Evolutionary conservation across 192 early-diverging fungal species (phyloP).

Genomic region (Mortierella claussenii): DNA sequence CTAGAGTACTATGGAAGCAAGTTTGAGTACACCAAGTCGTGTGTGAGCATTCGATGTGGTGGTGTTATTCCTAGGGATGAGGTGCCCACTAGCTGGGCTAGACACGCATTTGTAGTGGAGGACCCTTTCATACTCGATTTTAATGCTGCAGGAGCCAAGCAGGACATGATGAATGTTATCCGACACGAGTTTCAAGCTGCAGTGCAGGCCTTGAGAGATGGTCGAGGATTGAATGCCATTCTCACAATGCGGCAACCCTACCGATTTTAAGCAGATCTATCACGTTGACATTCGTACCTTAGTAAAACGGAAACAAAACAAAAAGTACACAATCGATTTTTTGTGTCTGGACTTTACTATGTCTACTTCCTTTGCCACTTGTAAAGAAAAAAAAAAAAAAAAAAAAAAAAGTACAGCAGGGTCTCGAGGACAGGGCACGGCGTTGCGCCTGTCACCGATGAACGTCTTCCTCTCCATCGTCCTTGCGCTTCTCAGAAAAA

Average conservation of each 20-base stretch:
- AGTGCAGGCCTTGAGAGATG: constrained; percentile 32
- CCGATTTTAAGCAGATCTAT: not conserved
- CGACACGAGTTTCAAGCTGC: constrained; percentile 52
- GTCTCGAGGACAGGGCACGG: no score
- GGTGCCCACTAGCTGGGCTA: constrained; percentile 6
- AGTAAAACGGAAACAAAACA: no score
- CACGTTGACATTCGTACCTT: no score
- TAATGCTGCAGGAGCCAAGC: constrained; percentile 30
- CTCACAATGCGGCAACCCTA: constrained; percentile 29
- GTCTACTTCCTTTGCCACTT: no score
- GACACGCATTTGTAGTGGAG: constrained; percentile 42
- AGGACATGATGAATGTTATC: constrained; percentile 45
- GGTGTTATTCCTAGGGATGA: constrained; percentile 34
- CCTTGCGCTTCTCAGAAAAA: no score
- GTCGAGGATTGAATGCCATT: constrained; percentile 38
- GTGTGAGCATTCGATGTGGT: constrained; percentile 42
- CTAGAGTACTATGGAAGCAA: constrained; percentile 48
- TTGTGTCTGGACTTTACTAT: no score
- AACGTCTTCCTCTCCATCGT: no score
- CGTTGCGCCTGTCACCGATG: no score
- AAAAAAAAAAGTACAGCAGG: no score
- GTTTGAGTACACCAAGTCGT: constrained; percentile 39
- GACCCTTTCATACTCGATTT: constrained; percentile 43
- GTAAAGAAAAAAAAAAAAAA: no score
- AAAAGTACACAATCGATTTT: no score